A percentile compares a stretch with the other conserved stretches of the same genome.
These are phyloP conservation scores for Salvia miltiorrhiza DNA, from an alignment of 257 asterid species.

Conservation along the genomic window DNA sequence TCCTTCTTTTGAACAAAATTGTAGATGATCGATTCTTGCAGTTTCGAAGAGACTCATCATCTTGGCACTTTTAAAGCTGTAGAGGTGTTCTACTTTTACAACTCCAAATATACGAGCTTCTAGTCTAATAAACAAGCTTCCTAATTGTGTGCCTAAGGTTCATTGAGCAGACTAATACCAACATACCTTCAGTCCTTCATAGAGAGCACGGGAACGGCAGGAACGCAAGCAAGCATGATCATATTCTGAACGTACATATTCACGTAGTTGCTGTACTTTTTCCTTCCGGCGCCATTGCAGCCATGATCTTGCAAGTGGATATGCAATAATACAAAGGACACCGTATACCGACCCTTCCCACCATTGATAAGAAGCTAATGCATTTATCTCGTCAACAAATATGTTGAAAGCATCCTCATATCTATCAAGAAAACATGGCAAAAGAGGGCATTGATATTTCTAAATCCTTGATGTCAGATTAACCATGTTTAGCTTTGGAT, in stretches of 20 bases:
- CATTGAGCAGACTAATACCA: constrained; percentile 5
- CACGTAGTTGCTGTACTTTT: constrained; percentile 77
- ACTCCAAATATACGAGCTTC: neutral
- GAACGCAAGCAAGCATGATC: constrained; percentile 95
- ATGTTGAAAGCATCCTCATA: constrained; percentile 89
- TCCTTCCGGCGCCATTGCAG: constrained; percentile 76
- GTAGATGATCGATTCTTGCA: neutral
- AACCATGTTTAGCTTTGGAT: neutral
- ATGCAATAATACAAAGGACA: constrained; percentile 56
- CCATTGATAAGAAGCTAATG: constrained; percentile 83
- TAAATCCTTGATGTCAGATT: constrained; percentile 1
- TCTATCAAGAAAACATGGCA: constrained; percentile 40
- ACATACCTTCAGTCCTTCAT: constrained; percentile 86
- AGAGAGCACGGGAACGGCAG: constrained; percentile 92
- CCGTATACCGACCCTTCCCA: constrained; percentile 90
- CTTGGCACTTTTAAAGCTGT: neutral
- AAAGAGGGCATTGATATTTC: constrained; percentile 8
- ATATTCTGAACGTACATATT: constrained; percentile 89
- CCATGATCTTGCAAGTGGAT: constrained; percentile 93
- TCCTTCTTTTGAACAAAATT: neutral
- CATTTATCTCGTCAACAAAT: constrained; percentile 79
- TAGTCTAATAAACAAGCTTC: neutral
- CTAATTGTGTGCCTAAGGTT: neutral
- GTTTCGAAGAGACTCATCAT: neutral
- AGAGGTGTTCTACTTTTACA: neutral